These are phyloP conservation scores for Aspergillus sparsus DNA, from an alignment of 495 filamentous ascomycete genomes.

Conservation along the genomic window DNA sequence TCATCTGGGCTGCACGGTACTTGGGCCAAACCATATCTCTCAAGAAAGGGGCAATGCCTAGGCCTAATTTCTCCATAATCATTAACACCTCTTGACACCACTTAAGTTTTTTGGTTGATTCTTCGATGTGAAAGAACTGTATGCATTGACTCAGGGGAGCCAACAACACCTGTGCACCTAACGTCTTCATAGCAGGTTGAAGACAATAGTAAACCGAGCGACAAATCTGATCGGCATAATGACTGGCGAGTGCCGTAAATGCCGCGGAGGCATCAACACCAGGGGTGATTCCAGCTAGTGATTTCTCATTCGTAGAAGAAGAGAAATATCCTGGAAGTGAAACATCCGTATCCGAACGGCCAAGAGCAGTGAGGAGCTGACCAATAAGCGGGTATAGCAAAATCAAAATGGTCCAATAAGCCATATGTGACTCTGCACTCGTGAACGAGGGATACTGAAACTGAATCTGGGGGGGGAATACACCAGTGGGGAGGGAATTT, in stretches of 20 bases:
- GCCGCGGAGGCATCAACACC: constrained; percentile 3
- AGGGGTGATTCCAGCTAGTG: background rate
- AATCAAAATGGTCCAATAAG: constrained; percentile 24
- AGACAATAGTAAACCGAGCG: constrained; percentile 24
- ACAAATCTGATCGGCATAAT: constrained; percentile 28
- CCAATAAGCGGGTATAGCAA: constrained; percentile 29
- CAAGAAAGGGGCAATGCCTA: constrained; percentile 27
- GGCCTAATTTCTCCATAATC: constrained; percentile 19
- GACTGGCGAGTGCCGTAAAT: constrained; percentile 20
- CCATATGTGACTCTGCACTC: constrained; percentile 22
- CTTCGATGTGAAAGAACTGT: constrained; percentile 27
- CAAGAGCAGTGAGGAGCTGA: constrained; percentile 22
- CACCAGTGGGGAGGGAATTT: constrained; percentile 15
- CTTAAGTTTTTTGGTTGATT: constrained; percentile 20
- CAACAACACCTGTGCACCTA: constrained; percentile 25
- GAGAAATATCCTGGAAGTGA: constrained; percentile 9
- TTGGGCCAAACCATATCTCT: constrained; percentile 32
- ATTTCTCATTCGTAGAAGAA: background rate
- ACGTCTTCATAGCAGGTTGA: constrained; percentile 28
- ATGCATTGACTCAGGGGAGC: constrained; percentile 26
- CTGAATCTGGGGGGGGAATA: constrained; percentile 2
- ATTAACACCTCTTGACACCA: constrained; percentile 29
- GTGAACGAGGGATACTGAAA: constrained; percentile 22
- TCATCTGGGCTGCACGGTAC: constrained; percentile 20
- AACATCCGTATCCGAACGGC: constrained; percentile 1